Percentiles rank a stretch among this genome's conserved stretches.
Conservation (phyloP, 2,329 filamentous ascomycete species). For the Neofusicoccum kwambonambiense region DNA sequence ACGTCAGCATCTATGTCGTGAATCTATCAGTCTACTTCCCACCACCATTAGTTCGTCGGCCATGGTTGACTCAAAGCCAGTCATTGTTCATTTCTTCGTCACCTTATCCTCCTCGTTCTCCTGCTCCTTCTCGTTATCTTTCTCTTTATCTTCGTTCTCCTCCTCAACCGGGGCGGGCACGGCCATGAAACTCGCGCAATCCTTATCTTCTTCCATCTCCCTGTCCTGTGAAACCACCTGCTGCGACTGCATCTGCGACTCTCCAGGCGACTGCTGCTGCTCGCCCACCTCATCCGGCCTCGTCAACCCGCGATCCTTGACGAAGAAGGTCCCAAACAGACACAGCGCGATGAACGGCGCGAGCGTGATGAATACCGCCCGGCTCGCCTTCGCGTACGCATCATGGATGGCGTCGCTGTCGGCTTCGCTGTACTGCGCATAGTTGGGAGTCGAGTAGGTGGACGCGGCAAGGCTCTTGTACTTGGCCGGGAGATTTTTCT, state of each 20-base stretch:
- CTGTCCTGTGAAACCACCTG: neutral
- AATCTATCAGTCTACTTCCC: neutral
- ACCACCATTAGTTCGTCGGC: neutral
- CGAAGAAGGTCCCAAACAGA: conserved; percentile 17
- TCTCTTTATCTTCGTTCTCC: neutral
- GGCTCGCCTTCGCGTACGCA: conserved; percentile 18
- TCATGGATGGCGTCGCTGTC: conserved; percentile 13
- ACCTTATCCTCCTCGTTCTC: neutral
- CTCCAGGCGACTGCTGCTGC: neutral
- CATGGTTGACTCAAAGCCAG: neutral
- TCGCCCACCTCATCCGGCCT: conserved; percentile 12
- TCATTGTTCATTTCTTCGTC: neutral
- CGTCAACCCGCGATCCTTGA: conserved; percentile 16
- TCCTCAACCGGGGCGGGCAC: conserved; percentile 8
- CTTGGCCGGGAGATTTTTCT: conserved; percentile 13
- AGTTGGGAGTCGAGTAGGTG: conserved; percentile 15
- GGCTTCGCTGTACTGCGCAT: neutral
- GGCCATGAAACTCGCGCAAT: neutral
- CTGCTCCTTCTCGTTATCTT: neutral
- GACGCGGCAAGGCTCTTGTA: conserved; percentile 9
- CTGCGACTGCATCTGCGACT: neutral
- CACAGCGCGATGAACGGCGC: conserved; percentile 18
- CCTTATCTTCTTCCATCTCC: conserved; percentile 7
- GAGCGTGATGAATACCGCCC: conserved; percentile 18
- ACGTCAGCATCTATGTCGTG: no score